Conservation (phyloP, 352 stramenopile genomes). For the Phytopythium chamaehyphon region DNA sequence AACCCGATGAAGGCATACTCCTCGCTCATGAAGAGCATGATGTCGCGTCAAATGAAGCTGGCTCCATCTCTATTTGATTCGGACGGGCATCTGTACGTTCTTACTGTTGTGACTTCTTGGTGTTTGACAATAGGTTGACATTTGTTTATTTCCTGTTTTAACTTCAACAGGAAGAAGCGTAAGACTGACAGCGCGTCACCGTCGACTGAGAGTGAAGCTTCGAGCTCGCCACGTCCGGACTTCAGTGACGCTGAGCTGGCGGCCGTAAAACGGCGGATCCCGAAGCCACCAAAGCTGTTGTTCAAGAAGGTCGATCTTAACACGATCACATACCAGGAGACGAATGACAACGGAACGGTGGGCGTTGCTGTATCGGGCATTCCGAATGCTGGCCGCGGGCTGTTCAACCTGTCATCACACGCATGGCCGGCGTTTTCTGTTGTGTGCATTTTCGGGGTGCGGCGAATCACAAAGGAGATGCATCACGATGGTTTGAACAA, state of each 20-base stretch:
- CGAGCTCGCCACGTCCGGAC: conserved; percentile 58
- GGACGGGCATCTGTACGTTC: conserved; percentile 60
- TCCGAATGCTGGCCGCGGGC: conserved; percentile 68
- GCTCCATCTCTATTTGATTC: conserved; percentile 54
- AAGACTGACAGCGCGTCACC: conserved; percentile 62
- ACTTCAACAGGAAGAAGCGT: conserved; percentile 60
- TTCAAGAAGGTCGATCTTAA: conserved; percentile 86
- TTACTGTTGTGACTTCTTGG: background rate
- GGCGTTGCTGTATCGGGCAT: conserved; percentile 81
- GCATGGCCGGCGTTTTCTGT: conserved; percentile 84
- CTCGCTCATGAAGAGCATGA: conserved; percentile 84
- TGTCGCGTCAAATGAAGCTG: conserved; percentile 82
- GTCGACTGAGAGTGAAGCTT: conserved; percentile 57
- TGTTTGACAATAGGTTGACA: conserved; percentile 11
- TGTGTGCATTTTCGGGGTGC: conserved; percentile 85
- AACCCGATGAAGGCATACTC: conserved; percentile 83
- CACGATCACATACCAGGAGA: conserved; percentile 82
- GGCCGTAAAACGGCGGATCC: conserved; percentile 74
- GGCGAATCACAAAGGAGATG: conserved; percentile 83
- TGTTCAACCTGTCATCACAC: conserved; percentile 82
- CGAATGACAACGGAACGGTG: conserved; percentile 86
- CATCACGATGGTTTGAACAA: conserved; percentile 88
- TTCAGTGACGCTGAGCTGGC: conserved; percentile 79
- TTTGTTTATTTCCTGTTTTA: conserved; percentile 3
- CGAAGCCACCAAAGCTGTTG: conserved; percentile 74